Evolutionary conservation across 495 filamentous ascomycete genomes (phyloP).

Genomic region (Talaromyces adpressus): DNA sequence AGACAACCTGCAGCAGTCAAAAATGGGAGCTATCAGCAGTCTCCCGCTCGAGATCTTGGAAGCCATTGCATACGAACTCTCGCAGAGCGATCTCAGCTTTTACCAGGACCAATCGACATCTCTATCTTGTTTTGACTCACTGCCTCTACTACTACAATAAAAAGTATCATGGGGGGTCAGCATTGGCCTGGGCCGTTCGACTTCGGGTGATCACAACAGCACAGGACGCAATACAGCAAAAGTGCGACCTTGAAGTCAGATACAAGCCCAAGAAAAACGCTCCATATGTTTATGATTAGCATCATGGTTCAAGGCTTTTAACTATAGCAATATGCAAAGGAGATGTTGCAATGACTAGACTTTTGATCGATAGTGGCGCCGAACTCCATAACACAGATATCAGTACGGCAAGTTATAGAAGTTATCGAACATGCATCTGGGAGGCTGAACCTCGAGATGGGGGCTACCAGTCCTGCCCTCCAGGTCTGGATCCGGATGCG

Average conservation of each 20-base stretch:
- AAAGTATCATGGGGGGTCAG: background rate
- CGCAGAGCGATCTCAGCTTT: background rate
- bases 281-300: too few species aligned
- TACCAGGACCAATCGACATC: background rate
- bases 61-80: background rate
- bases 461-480: too few species aligned
- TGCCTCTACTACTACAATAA: background rate
- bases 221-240: conserved; percentile 15
- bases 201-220: background rate
- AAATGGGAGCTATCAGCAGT: background rate
- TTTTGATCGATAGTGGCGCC: conserved; percentile 22
- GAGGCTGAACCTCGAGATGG: too few species aligned
- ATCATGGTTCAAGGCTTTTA: conserved; percentile 25
- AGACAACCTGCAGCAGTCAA: background rate
- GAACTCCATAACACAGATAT: background rate
- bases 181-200: background rate
- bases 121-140: background rate
- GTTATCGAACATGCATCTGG: background rate
- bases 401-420: background rate
- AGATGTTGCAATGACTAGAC: background rate
- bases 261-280: conserved; percentile 8
- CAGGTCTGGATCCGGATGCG: background rate
- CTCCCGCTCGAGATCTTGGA: background rate
- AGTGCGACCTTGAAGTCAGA: conserved; percentile 27
- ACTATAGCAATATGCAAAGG: conserved; percentile 13